Percentiles rank a stretch among this genome's conserved stretches.
phyloP scores from a whole-genome alignment of 441 rosid species.

The Erysimum cheiri region DNA sequence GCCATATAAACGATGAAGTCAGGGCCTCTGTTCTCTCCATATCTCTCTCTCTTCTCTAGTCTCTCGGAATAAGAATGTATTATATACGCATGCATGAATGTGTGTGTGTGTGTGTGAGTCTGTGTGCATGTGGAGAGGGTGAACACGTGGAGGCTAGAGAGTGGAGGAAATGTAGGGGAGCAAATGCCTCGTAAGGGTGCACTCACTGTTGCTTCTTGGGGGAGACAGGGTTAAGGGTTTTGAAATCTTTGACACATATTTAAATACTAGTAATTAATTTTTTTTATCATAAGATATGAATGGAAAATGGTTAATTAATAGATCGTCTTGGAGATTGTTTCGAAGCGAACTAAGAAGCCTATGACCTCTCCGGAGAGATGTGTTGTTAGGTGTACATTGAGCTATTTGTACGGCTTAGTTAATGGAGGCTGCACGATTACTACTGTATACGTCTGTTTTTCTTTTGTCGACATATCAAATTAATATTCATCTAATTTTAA shows the following conservation, averaged over 20 bases:
- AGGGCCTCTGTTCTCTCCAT: conserved; percentile 46
- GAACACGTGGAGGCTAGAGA: conserved; percentile 38
- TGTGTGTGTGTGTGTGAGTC: conserved; percentile 17
- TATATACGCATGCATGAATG: conserved; percentile 48
- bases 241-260: conserved; percentile 29
- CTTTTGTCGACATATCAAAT: neutral
- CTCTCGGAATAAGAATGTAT: conserved; percentile 22
- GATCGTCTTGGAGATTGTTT: conserved; percentile 41
- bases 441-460: neutral
- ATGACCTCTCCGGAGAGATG: conserved; percentile 39
- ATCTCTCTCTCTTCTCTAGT: conserved; percentile 12
- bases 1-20: conserved; percentile 44
- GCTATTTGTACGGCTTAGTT: conserved; percentile 46
- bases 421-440: conserved; percentile 30
- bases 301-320: conserved; percentile 5
- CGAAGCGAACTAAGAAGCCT: conserved; percentile 42
- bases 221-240: conserved; percentile 42
- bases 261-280: neutral
- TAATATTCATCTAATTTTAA: neutral
- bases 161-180: conserved; percentile 41
- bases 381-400: conserved; percentile 39
- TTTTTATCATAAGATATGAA: conserved; percentile 12
- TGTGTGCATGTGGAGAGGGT: conserved; percentile 35
- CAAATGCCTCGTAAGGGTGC: conserved; percentile 44
- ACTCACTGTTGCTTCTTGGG: conserved; percentile 41